Evolutionary conservation across 176 grass and related monocot genomes (phyloP), one percentile per base, ranked within the genome.

Genomic region (Carex myosuroides): DNA sequence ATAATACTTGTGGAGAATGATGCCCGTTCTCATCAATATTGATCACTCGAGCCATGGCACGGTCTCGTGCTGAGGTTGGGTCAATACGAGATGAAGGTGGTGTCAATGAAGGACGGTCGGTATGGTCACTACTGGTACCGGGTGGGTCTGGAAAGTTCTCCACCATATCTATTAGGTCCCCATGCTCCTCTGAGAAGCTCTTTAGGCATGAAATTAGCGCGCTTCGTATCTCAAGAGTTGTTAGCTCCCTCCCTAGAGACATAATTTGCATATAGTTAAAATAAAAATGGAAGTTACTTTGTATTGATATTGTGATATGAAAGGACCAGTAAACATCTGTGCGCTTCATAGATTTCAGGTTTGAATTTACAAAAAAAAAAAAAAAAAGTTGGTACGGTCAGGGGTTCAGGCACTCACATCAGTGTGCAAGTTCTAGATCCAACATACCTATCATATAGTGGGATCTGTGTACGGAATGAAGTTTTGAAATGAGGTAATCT

Each of bases 211-310:
- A 87, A 85, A 94, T 81, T 61, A 94, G 83, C 35, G 89, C 87
- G 68, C 88, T 89, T 85, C 92, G 85, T 79, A 98, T 98, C 85
- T 98, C 92, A 53, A 90, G 95, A 71, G 95, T 95, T 74, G 92
- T 94, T 41, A 98, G 92, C 81, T 98, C 95, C 71, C 92, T 90
- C 77, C 95, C 95, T 98, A 81, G 55, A 89, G 87, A 80, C 81
- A 35, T 67, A 89, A 89, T 32, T 72, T 55, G 67, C 64, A 60
- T 21, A 77, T 4, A 57, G 66, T 41, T 39, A 30, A 33, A 79
- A 71, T 71, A 42, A 71, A 18, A 71, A 21, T 41, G 6, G 2
- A n/a, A 70, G 5, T 41, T 37, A 18, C 13, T 29, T 69, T 14
- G n/a, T 8, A 56, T 78, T 78, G 16, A 70, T 70, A 39, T 41